These are phyloP conservation scores for Talaromyces sp. DNA, from an alignment of 2,329 filamentous ascomycete genomes.

Conservation along the genomic window DNA sequence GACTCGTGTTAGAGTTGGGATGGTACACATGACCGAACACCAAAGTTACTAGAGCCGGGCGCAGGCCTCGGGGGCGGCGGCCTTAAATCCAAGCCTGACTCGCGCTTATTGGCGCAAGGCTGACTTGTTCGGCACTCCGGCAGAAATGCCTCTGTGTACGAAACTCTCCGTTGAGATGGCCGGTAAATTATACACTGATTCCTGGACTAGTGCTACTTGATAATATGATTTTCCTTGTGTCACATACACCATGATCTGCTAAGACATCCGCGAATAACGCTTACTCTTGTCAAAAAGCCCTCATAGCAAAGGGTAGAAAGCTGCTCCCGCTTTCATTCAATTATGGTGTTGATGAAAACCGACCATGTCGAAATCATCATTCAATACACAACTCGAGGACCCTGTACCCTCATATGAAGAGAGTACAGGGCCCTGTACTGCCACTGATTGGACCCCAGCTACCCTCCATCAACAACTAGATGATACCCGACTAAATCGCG, in stretches of 20 bases:
- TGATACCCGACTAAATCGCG: slow-evolving; percentile 41
- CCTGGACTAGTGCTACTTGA: neutral
- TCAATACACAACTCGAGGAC: slow-evolving; percentile 28
- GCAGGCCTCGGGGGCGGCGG: neutral
- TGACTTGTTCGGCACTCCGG: slow-evolving; percentile 2
- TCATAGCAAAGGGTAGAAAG: neutral
- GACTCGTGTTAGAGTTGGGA: neutral
- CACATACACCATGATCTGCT: neutral
- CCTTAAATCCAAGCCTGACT: neutral
- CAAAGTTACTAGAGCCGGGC: neutral
- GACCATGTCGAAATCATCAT: slow-evolving; percentile 19
- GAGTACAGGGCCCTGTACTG: slow-evolving; percentile 23
- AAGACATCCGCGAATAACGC: neutral
- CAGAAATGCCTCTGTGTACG: neutral
- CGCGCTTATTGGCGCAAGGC: slow-evolving; percentile 1
- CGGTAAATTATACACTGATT: neutral
- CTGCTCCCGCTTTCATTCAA: neutral
- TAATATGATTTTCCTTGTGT: neutral
- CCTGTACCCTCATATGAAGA: slow-evolving; percentile 37
- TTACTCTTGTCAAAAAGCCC: neutral
- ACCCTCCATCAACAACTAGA: slow-evolving; percentile 33
- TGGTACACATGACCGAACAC: neutral
- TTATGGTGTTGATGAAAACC: neutral
- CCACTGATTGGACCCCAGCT: neutral
- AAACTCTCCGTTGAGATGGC: neutral